A percentile compares a stretch with the other conserved stretches of the same genome.
Conservation (phyloP, 768 basidiomycete genomes). For the Suillus sp. region DNA sequence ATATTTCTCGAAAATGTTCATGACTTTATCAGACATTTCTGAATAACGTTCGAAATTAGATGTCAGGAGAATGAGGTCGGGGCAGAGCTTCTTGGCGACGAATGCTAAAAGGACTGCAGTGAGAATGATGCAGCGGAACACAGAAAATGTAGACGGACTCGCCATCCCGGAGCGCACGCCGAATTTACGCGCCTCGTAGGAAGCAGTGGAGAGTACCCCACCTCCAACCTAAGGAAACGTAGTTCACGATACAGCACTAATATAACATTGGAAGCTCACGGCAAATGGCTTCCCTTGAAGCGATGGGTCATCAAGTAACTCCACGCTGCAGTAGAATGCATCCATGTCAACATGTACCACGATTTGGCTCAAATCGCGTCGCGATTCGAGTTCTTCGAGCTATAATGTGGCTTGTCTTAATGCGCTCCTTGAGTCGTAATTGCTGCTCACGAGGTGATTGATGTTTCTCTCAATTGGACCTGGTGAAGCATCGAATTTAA, state of each 20-base stretch:
- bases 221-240: constrained; percentile 59
- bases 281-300: constrained; percentile 75
- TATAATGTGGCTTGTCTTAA: constrained; percentile 7
- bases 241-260: constrained; percentile 10
- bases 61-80: constrained; percentile 73
- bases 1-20: constrained; percentile 66
- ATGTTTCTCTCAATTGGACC: constrained; percentile 64
- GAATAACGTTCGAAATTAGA: constrained; percentile 62
- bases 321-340: constrained; percentile 86
- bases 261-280: constrained; percentile 38
- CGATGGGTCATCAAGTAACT: constrained; percentile 63
- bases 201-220: constrained; percentile 86
- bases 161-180: constrained; percentile 96
- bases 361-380: constrained; percentile 76
- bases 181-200: constrained; percentile 89
- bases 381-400: constrained; percentile 72
- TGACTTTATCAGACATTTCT: constrained; percentile 72
- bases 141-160: constrained; percentile 44
- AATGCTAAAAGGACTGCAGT: constrained; percentile 54
- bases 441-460: constrained; percentile 66
- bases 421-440: not conserved
- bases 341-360: constrained; percentile 98
- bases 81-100: constrained; percentile 92
- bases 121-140: not conserved
- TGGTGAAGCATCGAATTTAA: constrained; percentile 28